Evolutionary conservation across 2,329 filamentous ascomycete species (phyloP).

Genomic region (Sarocladium brachiariae): DNA sequence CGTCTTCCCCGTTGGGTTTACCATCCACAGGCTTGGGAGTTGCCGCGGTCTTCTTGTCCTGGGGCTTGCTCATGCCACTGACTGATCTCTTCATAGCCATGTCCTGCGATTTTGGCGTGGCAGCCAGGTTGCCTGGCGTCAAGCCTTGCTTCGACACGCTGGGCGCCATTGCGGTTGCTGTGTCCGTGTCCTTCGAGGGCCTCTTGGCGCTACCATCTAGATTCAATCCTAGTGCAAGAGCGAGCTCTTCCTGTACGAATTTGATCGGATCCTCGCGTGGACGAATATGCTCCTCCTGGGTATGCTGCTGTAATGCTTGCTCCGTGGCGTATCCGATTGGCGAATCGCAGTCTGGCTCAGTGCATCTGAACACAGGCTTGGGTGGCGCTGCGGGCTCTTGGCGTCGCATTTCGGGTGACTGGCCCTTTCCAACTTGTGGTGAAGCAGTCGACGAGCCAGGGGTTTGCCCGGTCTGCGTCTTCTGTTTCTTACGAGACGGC

Average conservation of each 20-base stretch:
- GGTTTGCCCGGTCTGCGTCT: slow-evolving; percentile 20
- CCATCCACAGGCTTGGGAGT: slow-evolving; percentile 23
- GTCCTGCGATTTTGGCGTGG: slow-evolving; percentile 46
- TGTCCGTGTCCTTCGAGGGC: slow-evolving; percentile 12
- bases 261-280: slow-evolving; percentile 48
- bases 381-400: slow-evolving; percentile 27
- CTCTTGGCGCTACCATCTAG: slow-evolving; percentile 37
- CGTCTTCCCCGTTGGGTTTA: slow-evolving; percentile 19
- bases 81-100: slow-evolving; percentile 43
- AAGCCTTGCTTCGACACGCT: slow-evolving; percentile 41
- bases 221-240: slow-evolving; percentile 44
- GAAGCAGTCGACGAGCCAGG: slow-evolving; percentile 22
- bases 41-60: slow-evolving; percentile 27
- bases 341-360: slow-evolving; percentile 49
- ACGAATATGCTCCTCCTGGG: slow-evolving; percentile 52
- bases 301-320: slow-evolving; percentile 45
- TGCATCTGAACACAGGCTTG: slow-evolving; percentile 42
- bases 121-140: slow-evolving; percentile 35
- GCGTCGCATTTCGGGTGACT: slow-evolving; percentile 35
- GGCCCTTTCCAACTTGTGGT: slow-evolving; percentile 40
- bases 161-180: slow-evolving; percentile 31
- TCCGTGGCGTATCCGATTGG: slow-evolving; percentile 45
- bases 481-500: slow-evolving; percentile 50
- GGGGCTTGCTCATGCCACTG: slow-evolving; percentile 36
- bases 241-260: slow-evolving; percentile 45